A percentile compares a stretch with the other conserved stretches of the same genome.
These are phyloP conservation scores for Tilletia indica DNA, from an alignment of 1,284 basidiomycete genomes.

Conservation along the genomic window DNA sequence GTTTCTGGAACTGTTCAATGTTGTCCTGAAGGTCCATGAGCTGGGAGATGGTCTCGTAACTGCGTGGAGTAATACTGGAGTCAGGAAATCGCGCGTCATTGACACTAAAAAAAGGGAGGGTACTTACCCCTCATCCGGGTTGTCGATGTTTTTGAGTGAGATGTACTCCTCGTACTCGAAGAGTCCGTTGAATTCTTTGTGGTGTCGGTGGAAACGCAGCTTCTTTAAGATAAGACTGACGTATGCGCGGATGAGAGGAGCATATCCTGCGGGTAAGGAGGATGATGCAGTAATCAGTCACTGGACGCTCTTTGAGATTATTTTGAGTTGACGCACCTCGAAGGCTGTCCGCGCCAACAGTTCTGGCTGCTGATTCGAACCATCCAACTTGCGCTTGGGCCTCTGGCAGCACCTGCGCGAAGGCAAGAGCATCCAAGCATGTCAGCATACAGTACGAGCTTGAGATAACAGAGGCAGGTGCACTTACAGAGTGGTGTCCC, in stretches of 20 bases:
- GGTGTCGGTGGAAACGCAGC: constrained; percentile 54
- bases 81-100: not conserved
- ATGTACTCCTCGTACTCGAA: constrained; percentile 56
- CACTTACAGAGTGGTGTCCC: constrained; percentile 47
- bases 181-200: constrained; percentile 56
- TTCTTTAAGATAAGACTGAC: constrained; percentile 54
- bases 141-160: constrained; percentile 56
- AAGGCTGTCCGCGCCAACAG: constrained; percentile 45
- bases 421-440: not conserved
- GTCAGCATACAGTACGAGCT: not conserved
- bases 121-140: constrained; percentile 50
- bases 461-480: not conserved
- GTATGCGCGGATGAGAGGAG: constrained; percentile 51
- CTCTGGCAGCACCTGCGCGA: constrained; percentile 36
- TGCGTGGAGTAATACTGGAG: not conserved
- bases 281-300: not conserved
- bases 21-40: constrained; percentile 56
- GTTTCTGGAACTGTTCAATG: constrained; percentile 55
- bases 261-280: constrained; percentile 34
- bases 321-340: constrained; percentile 19
- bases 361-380: constrained; percentile 54
- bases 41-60: constrained; percentile 56
- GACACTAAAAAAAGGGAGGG: not conserved
- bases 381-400: constrained; percentile 54
- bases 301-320: not conserved